Conservation (phyloP, 768 basidiomycete genomes). For the Suillus ampliporus region DNA sequence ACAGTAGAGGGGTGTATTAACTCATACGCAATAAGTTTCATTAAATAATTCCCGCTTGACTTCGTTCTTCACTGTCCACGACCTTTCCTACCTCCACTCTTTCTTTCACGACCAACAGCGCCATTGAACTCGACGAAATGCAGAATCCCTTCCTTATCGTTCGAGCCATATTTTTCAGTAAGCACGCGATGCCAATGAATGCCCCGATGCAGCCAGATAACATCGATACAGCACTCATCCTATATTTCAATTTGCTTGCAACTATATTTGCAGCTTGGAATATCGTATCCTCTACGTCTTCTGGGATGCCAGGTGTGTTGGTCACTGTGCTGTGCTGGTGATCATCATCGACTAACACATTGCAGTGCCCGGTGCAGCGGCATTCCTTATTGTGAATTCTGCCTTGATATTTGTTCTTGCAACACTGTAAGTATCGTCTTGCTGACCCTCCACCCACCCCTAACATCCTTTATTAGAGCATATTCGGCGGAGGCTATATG, state of each 20-base stretch:
- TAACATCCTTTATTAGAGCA: slow-evolving; percentile 23
- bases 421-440: slow-evolving; percentile 32
- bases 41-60: slow-evolving; percentile 1
- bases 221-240: slow-evolving; percentile 41
- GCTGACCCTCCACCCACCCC: background rate
- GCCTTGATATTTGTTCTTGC: slow-evolving; percentile 39
- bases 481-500: slow-evolving; percentile 43
- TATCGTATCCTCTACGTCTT: slow-evolving; percentile 43
- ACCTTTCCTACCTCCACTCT: slow-evolving; percentile 1
- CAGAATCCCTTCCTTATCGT: slow-evolving; percentile 60
- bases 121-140: slow-evolving; percentile 34
- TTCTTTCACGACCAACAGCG: slow-evolving; percentile 23
- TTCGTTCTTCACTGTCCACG: slow-evolving; percentile 4
- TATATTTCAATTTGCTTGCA: slow-evolving; percentile 55
- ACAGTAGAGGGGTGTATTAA: slow-evolving; percentile 15
- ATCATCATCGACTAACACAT: slow-evolving; percentile 5
- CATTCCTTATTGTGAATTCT: slow-evolving; percentile 55
- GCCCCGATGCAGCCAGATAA: slow-evolving; percentile 6
- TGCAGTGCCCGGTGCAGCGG: slow-evolving; percentile 52
- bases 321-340: background rate
- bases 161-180: slow-evolving; percentile 64
- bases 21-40: slow-evolving; percentile 5
- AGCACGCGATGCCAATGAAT: slow-evolving; percentile 24
- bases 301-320: slow-evolving; percentile 44
- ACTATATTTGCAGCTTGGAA: slow-evolving; percentile 67